Evolutionary conservation across 176 grass and related monocot species (phyloP).

Genomic region (Rhipidocladum racemiflorum): DNA sequence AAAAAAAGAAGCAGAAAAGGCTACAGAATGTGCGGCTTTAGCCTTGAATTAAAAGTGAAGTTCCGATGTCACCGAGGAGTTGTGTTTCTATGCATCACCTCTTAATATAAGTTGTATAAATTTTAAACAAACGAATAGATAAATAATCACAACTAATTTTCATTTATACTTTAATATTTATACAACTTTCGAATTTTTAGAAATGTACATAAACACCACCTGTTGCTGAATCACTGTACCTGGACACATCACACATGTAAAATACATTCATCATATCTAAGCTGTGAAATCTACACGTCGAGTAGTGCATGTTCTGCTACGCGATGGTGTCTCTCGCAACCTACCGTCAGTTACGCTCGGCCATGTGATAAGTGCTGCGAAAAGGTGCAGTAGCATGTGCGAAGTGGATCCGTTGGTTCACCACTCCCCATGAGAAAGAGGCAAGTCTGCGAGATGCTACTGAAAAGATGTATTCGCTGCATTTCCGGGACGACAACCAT

Average conservation of each 20-base stretch:
- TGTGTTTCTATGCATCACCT: too few relatives aligned
- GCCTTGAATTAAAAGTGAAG: not conserved
- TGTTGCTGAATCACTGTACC: not conserved
- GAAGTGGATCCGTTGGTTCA: conserved; percentile 17
- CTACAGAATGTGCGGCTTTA: not conserved
- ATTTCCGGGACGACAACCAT: not conserved
- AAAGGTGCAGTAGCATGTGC: conserved; percentile 33
- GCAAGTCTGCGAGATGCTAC: not conserved
- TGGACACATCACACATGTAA: not conserved
- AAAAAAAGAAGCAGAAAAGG: not conserved
- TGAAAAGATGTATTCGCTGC: not conserved
- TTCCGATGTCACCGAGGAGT: not conserved
- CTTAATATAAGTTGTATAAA: too few relatives aligned
- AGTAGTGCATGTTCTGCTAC: not conserved
- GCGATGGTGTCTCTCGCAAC: not conserved
- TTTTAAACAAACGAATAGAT: too few relatives aligned
- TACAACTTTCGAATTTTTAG: too few relatives aligned
- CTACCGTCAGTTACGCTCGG: conserved; percentile 1
- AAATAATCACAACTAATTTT: too few relatives aligned
- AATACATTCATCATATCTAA: not conserved
- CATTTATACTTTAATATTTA: too few relatives aligned
- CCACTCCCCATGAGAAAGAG: conserved; percentile 23
- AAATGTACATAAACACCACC: too few relatives aligned
- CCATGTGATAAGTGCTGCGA: conserved; percentile 39
- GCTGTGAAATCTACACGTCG: not conserved